Evolutionary conservation across 2,329 filamentous ascomycete species (phyloP).

Genomic region (Trichoderma sp.): DNA sequence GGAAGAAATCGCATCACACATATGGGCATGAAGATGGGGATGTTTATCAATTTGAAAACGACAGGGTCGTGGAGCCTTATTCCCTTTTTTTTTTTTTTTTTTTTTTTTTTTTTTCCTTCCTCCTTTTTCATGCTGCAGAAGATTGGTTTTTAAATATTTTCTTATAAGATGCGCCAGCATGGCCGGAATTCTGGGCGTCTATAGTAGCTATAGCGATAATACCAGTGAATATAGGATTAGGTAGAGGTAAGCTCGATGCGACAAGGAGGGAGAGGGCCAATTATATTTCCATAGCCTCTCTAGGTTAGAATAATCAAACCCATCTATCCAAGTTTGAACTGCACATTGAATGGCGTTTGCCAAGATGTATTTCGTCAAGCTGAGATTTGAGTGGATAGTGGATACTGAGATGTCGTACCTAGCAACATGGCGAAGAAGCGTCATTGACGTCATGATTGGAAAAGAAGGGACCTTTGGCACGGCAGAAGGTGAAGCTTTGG

Average conservation of each 20-base stretch:
- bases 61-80: constrained; percentile 32
- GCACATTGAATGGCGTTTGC: background rate
- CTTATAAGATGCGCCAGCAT: constrained; percentile 25
- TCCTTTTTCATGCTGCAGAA: background rate
- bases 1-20: constrained; percentile 34
- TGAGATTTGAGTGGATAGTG: background rate
- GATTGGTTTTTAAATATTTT: constrained; percentile 11
- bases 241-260: constrained; percentile 26
- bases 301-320: constrained; percentile 4
- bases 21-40: constrained; percentile 28
- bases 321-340: background rate
- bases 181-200: constrained; percentile 2
- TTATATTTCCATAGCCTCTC: background rate
- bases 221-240: constrained; percentile 25
- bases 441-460: constrained; percentile 18
- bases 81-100: background rate
- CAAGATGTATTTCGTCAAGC: background rate
- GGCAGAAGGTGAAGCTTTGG: background rate
- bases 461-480: background rate
- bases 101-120: background rate
- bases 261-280: background rate
- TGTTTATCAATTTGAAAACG: constrained; percentile 28
- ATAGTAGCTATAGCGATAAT: constrained; percentile 28
- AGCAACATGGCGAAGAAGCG: background rate
- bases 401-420: background rate